Base-by-base conservation (phyloP, 371 early-diverging fungal genomes). In the Haplosporangium sp. region DNA sequence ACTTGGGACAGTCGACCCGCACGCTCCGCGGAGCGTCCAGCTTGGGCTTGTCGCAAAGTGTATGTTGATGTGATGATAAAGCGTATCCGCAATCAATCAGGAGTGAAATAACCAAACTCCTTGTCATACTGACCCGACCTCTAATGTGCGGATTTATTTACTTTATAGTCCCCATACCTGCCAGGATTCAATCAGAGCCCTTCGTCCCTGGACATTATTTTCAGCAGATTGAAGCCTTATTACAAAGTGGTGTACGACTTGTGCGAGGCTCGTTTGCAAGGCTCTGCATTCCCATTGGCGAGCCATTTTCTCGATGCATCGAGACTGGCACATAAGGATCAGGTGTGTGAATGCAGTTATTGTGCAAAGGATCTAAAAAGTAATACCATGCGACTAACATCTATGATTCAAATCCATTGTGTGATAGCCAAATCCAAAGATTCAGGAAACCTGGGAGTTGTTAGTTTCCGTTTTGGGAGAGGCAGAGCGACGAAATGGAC, bases 401-500 rank as follows among this genome's bases (percentile, higher is more conserved):
- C n/a, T n/a, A n/a, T n/a, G n/a, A n/a, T n/a, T n/a, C n/a, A n/a
- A n/a, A n/a, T 47, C 46, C 16, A 10, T 61, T 53, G 18, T 52
- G 56, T 46, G 18, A 55, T 62, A 69, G 71, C 72, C 80, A 42
- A 71, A 71, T 37, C 72, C 71, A 6, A 75, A 83, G 45, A 64
- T 89, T 12, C 66, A 77, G 43, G 83, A 86, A 37, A 85, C 84
- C 54, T 91, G 89, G 89, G 64, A 68, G 21, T 67, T 89, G 47
- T 67, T 91, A 23, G 71, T 80, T n/a, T 69, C 73, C 5, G 82
- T 86, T 21, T 59, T 86, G 55, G 81, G 79, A 18, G 87, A 87
- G 51, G 68, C 66, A 23, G 76, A 83, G 53, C 62, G 70, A 21
- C 64, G 80, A 38, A 73, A 73, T 43, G 84, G 84, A 40, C 62